A percentile compares a stretch with the other conserved stretches of the same genome.
These are phyloP conservation scores for Besnoitia besnoiti DNA, from an alignment of 169 alveolate species.

Conservation along the genomic window DNA sequence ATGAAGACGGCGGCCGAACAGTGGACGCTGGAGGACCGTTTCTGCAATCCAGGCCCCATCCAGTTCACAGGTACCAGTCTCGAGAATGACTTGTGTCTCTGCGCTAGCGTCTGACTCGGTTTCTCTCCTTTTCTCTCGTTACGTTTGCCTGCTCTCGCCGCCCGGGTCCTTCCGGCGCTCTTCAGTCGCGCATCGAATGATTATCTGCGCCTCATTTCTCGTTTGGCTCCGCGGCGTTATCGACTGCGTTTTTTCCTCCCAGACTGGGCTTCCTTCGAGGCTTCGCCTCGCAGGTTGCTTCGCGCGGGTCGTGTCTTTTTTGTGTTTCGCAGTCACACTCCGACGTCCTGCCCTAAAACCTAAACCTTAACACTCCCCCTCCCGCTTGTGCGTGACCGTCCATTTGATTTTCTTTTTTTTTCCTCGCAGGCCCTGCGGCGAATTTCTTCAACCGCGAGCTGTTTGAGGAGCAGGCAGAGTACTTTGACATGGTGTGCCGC, in stretches of 20 bases:
- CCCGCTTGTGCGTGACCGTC: too few species aligned
- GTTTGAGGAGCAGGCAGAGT: slow-evolving; percentile 89
- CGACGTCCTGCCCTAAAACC: too few species aligned
- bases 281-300: too few species aligned
- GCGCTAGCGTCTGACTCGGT: neutral
- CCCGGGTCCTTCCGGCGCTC: neutral
- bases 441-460: slow-evolving; percentile 85
- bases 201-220: neutral
- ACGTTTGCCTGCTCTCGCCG: neutral
- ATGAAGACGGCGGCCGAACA: slow-evolving; percentile 70
- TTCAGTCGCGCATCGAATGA: too few species aligned
- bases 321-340: too few species aligned
- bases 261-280: neutral
- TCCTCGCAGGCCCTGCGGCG: slow-evolving; percentile 89
- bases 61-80: slow-evolving; percentile 90
- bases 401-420: slow-evolving; percentile 94
- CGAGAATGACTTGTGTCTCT: too few species aligned
- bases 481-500: slow-evolving; percentile 87
- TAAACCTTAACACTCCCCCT: too few species aligned
- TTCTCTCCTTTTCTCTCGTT: neutral
- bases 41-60: slow-evolving; percentile 97
- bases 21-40: slow-evolving; percentile 94
- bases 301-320: too few species aligned
- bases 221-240: neutral
- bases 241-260: neutral